Evolutionary conservation across 495 filamentous ascomycete species (phyloP).

Genomic region (Cercophora sp.): DNA sequence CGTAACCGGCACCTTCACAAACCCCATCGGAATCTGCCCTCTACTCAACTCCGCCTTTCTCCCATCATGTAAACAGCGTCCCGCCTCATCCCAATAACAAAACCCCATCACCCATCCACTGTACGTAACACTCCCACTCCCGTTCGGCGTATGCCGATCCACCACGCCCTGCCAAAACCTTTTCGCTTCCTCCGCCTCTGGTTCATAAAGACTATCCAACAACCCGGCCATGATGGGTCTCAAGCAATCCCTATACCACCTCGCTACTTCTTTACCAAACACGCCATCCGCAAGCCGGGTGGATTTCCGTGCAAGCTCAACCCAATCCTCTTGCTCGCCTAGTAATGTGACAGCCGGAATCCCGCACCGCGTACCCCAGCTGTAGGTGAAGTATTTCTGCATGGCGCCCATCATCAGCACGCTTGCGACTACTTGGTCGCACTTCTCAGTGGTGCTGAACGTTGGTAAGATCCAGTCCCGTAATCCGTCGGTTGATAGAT

Average conservation of each 20-base stretch:
- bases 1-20: slow-evolving; percentile 34
- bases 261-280: slow-evolving; percentile 30
- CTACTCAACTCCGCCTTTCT: slow-evolving; percentile 18
- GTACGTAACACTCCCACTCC: slow-evolving; percentile 33
- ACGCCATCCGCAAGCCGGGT: slow-evolving; percentile 18
- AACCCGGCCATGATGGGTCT: slow-evolving; percentile 32
- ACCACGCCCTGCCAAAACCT: slow-evolving; percentile 37
- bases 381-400: slow-evolving; percentile 45
- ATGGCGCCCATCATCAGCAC: slow-evolving; percentile 45
- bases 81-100: slow-evolving; percentile 40
- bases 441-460: slow-evolving; percentile 42
- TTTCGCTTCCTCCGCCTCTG: slow-evolving; percentile 18
- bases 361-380: slow-evolving; percentile 35
- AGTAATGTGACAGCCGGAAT: slow-evolving; percentile 42
- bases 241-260: slow-evolving; percentile 31
- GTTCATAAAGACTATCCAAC: slow-evolving; percentile 30
- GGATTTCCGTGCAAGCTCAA: slow-evolving; percentile 30
- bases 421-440: slow-evolving; percentile 39
- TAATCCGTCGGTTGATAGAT: slow-evolving; percentile 32
- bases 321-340: slow-evolving; percentile 37
- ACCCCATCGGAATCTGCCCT: slow-evolving; percentile 36
- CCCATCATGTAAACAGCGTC: slow-evolving; percentile 28
- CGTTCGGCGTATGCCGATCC: slow-evolving; percentile 29
- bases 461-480: slow-evolving; percentile 42
- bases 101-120: slow-evolving; percentile 44